phyloP scores from a whole-genome alignment of 2,329 filamentous ascomycete species.

The Cladobotryum protrusum region DNA sequence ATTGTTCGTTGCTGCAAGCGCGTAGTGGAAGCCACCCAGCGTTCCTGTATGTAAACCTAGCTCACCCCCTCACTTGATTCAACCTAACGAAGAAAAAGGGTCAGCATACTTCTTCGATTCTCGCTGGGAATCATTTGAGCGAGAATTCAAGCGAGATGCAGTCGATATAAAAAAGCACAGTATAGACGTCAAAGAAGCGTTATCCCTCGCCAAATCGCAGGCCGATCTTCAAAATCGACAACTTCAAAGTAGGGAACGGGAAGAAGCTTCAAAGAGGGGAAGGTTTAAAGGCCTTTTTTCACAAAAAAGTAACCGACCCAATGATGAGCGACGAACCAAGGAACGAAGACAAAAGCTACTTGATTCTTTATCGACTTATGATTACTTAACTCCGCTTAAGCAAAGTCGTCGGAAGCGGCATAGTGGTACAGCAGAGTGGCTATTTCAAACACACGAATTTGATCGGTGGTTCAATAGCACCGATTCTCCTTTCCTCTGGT shows the following conservation, averaged over 20 bases:
- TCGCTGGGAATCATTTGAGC: conserved; percentile 23
- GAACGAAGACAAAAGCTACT: conserved; percentile 19
- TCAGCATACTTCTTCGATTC: conserved; percentile 7
- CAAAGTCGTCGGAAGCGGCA: conserved; percentile 23
- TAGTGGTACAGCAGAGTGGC: conserved; percentile 21
- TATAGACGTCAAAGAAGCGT: not conserved
- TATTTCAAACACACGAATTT: conserved; percentile 21
- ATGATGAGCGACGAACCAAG: conserved; percentile 4
- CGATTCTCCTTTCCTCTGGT: conserved; percentile 19
- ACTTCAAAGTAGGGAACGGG: conserved; percentile 7
- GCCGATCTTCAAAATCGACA: not conserved
- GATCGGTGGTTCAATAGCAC: conserved; percentile 15
- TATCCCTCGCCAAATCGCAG: not conserved
- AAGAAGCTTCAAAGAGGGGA: conserved; percentile 3
- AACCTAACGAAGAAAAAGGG: not conserved
- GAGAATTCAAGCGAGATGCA: conserved; percentile 19
- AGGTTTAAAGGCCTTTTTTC: too few relatives aligned
- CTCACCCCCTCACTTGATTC: not conserved
- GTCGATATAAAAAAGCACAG: not conserved
- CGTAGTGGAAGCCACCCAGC: conserved; percentile 20
- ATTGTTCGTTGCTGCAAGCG: conserved; percentile 31
- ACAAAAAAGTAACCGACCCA: not conserved
- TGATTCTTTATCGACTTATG: conserved; percentile 21
- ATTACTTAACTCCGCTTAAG: conserved; percentile 20
- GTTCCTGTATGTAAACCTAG: conserved; percentile 19